Evolutionary conservation across 163 green algal genomes (phyloP).

Genomic region (Coccomyxa subellipsoidea): DNA sequence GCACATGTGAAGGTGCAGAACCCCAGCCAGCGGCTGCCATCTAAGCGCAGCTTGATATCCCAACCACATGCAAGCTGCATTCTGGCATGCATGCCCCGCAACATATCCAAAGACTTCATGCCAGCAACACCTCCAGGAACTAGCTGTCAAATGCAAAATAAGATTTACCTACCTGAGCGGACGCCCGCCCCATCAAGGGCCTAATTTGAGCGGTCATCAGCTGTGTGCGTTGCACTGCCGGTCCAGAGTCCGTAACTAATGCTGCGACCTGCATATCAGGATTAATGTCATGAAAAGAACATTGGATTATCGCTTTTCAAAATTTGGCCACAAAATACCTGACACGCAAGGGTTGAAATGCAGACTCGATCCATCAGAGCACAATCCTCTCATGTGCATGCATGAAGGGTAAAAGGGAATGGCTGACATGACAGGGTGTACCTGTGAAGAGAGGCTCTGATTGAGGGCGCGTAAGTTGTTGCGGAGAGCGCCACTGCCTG

Average conservation of each 20-base stretch:
- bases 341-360: neutral
- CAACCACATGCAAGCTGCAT: no score
- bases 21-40: neutral
- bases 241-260: constrained; percentile 34
- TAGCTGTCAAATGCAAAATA: no score
- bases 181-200: constrained; percentile 8
- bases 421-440: neutral
- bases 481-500: neutral
- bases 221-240: constrained; percentile 28
- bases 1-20: neutral
- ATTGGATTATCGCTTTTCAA: neutral
- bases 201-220: constrained; percentile 3
- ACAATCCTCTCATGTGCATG: neutral
- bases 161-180: neutral
- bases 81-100: no score
- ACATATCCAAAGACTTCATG: no score
- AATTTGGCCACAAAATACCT: no score
- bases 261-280: constrained; percentile 25
- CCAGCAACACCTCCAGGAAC: no score
- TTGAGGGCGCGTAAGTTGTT: constrained; percentile 43
- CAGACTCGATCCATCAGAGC: neutral
- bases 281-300: neutral
- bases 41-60: no score
- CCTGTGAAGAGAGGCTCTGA: constrained; percentile 44
- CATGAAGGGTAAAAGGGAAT: neutral